These are phyloP conservation scores for Lindgomyces ingoldianus DNA, from an alignment of 495 filamentous ascomycete species.

Conservation along the genomic window DNA sequence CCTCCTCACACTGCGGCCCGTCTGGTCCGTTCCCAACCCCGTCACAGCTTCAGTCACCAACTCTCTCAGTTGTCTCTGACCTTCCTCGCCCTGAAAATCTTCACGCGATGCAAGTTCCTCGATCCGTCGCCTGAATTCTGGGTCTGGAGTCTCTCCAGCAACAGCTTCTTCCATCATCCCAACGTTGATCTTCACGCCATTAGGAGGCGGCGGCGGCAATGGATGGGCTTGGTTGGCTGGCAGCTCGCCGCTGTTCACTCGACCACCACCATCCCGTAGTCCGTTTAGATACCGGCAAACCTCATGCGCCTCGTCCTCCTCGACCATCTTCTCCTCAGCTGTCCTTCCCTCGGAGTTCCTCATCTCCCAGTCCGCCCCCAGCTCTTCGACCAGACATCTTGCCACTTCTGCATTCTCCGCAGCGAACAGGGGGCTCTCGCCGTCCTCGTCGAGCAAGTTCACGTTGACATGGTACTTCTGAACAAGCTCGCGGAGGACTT, in stretches of 20 bases:
- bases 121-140: constrained; percentile 49
- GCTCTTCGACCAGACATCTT: constrained; percentile 74
- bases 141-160: constrained; percentile 44
- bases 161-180: constrained; percentile 42
- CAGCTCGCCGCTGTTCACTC: background rate
- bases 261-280: constrained; percentile 1
- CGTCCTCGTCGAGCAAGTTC: constrained; percentile 82
- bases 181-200: constrained; percentile 43
- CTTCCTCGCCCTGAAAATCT: constrained; percentile 48
- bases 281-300: constrained; percentile 21
- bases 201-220: constrained; percentile 45
- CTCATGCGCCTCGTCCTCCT: constrained; percentile 44
- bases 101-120: constrained; percentile 49
- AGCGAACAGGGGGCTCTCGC: constrained; percentile 87
- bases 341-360: constrained; percentile 43
- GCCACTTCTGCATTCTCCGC: constrained; percentile 76
- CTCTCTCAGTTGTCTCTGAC: constrained; percentile 45
- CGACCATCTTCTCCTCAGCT: constrained; percentile 49
- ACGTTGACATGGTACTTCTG: constrained; percentile 73
- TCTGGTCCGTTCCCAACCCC: constrained; percentile 37
- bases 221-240: constrained; percentile 32
- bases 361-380: constrained; percentile 61
- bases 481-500: constrained; percentile 77
- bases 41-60: constrained; percentile 48
- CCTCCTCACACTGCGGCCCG: constrained; percentile 31